phyloP scores from a whole-genome alignment of 257 asterid genomes.

The Przewalskia tangutica region DNA sequence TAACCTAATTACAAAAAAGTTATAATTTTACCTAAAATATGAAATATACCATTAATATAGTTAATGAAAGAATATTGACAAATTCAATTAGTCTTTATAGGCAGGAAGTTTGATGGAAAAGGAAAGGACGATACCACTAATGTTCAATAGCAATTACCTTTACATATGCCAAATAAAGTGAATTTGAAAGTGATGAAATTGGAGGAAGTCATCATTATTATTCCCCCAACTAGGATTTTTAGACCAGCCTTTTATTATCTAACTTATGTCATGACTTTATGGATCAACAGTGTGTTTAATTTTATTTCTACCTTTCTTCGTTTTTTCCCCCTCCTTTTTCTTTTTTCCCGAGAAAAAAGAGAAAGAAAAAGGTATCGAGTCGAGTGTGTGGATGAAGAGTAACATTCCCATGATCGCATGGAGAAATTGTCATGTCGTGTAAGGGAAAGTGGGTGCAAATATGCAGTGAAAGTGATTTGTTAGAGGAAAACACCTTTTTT shows the following conservation, averaged over 20 bases:
- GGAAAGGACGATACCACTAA: conserved; percentile 14
- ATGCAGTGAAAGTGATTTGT: conserved; percentile 18
- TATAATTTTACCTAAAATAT: too few relatives aligned
- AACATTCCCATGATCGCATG: conserved; percentile 15
- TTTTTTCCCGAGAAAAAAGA: not conserved
- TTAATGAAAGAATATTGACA: too few relatives aligned
- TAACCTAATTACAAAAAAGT: too few relatives aligned
- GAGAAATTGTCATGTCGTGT: conserved; percentile 35
- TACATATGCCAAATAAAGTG: conserved; percentile 30
- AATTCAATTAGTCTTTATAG: conserved; percentile 16
- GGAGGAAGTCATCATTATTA: conserved; percentile 41
- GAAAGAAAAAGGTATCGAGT: conserved; percentile 10
- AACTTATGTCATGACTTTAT: conserved; percentile 21
- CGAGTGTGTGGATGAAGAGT: conserved; percentile 11
- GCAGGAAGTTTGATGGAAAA: conserved; percentile 32
- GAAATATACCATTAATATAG: too few relatives aligned
- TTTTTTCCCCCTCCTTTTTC: too few relatives aligned
- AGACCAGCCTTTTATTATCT: conserved; percentile 20
- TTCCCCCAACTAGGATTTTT: conserved; percentile 21
- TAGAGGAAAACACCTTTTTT: not conserved
- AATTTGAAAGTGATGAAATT: conserved; percentile 6
- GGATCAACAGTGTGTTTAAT: conserved; percentile 3
- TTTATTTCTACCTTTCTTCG: not conserved
- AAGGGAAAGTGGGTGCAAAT: conserved; percentile 44
- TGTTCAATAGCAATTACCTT: conserved; percentile 11